A percentile compares a stretch with the other conserved stretches of the same genome.
Evolutionary conservation across 192 early-diverging fungal genomes (phyloP).

Genomic region (Tieghemiomyces parasiticus): DNA sequence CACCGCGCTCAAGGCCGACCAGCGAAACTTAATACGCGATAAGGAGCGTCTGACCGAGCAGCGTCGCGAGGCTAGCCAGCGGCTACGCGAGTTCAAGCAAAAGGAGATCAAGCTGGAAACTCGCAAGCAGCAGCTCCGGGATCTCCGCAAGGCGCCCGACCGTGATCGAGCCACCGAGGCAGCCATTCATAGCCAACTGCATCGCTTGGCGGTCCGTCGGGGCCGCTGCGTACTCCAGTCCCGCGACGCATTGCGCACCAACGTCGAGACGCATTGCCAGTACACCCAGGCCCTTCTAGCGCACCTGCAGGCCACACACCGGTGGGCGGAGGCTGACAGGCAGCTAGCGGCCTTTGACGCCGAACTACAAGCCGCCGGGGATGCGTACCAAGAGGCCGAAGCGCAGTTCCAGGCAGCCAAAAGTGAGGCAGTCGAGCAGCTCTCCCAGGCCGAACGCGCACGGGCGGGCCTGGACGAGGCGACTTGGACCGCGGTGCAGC

Average conservation of each 20-base stretch:
- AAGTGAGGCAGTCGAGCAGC: slow-evolving; percentile 19
- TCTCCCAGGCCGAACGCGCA: slow-evolving; percentile 36
- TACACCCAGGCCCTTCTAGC: slow-evolving; percentile 5
- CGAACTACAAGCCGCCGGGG: slow-evolving; percentile 19
- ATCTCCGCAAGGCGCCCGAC: background rate
- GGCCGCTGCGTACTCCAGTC: slow-evolving; percentile 11
- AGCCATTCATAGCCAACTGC: slow-evolving; percentile 1
- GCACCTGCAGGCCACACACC: slow-evolving; percentile 1
- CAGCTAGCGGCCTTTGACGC: slow-evolving; percentile 19
- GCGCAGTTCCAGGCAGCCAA: slow-evolving; percentile 30
- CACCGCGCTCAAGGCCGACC: slow-evolving; percentile 17
- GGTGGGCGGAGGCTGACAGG: slow-evolving; percentile 14
- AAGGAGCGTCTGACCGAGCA: slow-evolving; percentile 17
- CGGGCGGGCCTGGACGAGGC: slow-evolving; percentile 35
- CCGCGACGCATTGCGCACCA: background rate
- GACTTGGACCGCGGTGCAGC: slow-evolving; percentile 32
- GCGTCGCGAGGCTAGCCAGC: background rate
- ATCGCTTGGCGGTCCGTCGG: slow-evolving; percentile 10
- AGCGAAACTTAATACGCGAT: slow-evolving; percentile 15
- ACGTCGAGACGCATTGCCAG: background rate
- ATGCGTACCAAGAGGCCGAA: slow-evolving; percentile 25
- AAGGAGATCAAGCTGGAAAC: slow-evolving; percentile 1
- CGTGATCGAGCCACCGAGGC: background rate
- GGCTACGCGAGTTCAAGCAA: background rate
- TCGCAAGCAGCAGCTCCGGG: background rate